Percentiles rank a stretch among this genome's conserved stretches.
Evolutionary conservation across 345 rosid genomes (phyloP).

Genomic region (Murraya koenigii): DNA sequence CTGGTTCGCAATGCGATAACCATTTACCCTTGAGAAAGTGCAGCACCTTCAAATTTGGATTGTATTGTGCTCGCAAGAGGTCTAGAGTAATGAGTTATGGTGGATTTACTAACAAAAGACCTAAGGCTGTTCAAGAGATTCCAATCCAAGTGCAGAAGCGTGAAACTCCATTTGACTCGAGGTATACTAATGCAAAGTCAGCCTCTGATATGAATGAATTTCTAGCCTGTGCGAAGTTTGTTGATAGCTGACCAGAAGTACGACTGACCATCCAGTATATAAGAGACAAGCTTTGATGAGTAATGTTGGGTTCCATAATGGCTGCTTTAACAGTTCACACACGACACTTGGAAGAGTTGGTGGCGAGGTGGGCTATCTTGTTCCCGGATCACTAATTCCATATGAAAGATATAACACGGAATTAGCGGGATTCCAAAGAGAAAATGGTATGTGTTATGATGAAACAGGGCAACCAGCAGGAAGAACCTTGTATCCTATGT

Average conservation of each 20-base stretch:
- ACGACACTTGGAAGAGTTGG: background rate
- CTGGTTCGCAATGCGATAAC: constrained; percentile 44
- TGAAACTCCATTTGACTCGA: too few species aligned
- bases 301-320: background rate
- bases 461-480: background rate
- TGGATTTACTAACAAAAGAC: too few species aligned
- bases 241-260: background rate
- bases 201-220: too few species aligned
- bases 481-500: background rate
- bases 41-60: constrained; percentile 36
- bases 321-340: background rate
- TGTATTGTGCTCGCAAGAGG: too few species aligned
- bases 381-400: background rate
- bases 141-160: too few species aligned
- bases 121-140: too few species aligned
- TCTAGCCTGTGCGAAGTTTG: too few species aligned
- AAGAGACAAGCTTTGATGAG: background rate
- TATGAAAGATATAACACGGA: background rate
- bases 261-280: background rate
- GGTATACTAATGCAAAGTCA: too few species aligned
- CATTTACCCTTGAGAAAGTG: constrained; percentile 48
- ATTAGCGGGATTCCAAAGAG: background rate
- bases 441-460: background rate
- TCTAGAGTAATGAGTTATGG: too few species aligned
- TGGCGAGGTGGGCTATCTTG: background rate